A percentile compares a stretch with the other conserved stretches of the same genome.
phyloP scores from a whole-genome alignment of 352 stramenopile species.

The Phytopythium delawarense region DNA sequence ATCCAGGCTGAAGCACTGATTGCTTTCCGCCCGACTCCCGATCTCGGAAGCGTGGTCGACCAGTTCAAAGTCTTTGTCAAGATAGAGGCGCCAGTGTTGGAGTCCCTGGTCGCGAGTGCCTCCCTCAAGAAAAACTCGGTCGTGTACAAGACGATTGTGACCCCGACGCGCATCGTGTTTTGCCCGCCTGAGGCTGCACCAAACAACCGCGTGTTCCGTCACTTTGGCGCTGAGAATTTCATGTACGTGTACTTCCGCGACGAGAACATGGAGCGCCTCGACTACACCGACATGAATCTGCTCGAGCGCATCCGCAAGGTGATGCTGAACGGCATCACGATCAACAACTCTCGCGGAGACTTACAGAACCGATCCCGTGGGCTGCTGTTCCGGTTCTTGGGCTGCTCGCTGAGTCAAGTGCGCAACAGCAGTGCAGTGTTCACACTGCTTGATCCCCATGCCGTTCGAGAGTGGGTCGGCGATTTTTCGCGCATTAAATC shows the following conservation, averaged over 20 bases:
- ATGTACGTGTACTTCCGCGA: slow-evolving; percentile 84
- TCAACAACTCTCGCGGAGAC: slow-evolving; percentile 23
- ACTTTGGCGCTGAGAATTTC: slow-evolving; percentile 69
- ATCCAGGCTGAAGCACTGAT: slow-evolving; percentile 47
- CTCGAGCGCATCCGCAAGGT: slow-evolving; percentile 33
- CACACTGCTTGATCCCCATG: slow-evolving; percentile 45
- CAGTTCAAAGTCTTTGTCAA: slow-evolving; percentile 35
- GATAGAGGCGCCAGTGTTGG: slow-evolving; percentile 24
- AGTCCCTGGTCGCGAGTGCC: slow-evolving; percentile 17
- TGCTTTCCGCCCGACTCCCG: slow-evolving; percentile 25
- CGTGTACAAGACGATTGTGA: slow-evolving; percentile 67
- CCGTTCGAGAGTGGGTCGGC: slow-evolving; percentile 55
- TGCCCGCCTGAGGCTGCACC: slow-evolving; percentile 42
- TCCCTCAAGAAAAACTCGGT: slow-evolving; percentile 14
- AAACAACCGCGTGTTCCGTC: slow-evolving; percentile 64
- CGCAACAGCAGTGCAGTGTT: slow-evolving; percentile 72
- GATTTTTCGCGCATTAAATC: slow-evolving; percentile 48
- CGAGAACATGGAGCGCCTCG: slow-evolving; percentile 68
- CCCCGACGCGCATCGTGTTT: slow-evolving; percentile 63
- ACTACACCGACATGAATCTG: slow-evolving; percentile 41
- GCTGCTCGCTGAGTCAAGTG: slow-evolving; percentile 71
- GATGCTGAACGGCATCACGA: slow-evolving; percentile 32
- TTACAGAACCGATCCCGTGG: background rate
- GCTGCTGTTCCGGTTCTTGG: slow-evolving; percentile 52
- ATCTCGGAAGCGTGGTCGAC: slow-evolving; percentile 16